Evolutionary conservation across 352 stramenopile species (phyloP), one percentile per base, ranked within the genome.

Genomic region (Pythium aristosporum): DNA sequence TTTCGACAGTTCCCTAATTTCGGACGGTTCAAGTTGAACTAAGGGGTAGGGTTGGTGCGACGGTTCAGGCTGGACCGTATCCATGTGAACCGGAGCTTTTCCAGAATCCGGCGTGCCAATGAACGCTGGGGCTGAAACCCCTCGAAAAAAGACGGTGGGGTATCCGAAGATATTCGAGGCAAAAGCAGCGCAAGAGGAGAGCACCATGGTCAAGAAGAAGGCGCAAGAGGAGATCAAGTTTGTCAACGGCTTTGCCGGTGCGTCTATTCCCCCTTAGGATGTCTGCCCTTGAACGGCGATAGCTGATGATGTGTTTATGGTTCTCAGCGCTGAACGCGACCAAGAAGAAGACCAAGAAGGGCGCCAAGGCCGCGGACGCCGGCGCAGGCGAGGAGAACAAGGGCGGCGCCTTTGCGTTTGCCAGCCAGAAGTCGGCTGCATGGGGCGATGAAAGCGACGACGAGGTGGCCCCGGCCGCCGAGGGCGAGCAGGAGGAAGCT

Each of bases 381-480:
- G 59, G 52, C n/a, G 57, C 67, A 13, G 41, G 53, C 43, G 73
- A 80, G 34, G 66, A 70, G 30, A 80, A 77, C 57, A 81, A 79
- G 54, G 76, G 73, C 15, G 39, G 39, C 44, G 83, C 88, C 50
- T 84, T 85, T 23, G 88, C 83, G 28, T 94, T 94, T 46, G 79
- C 91, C 47, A 81, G 71, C 68, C 79, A 88, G 46, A 74, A 79
- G 67, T 87, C 83, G 50, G 77, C 72, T n/a, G 80, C 85, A 21
- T 88, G 75, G 71, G 77, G 75, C 36, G 79, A 91, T 63, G 79
- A 89, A 25, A 88, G 80, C 69, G 85, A 88, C 57, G 85, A 96
- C 54, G 83, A 93, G 39, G 77, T 85, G 48, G 74, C 75, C 18
- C 62, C 47, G 15, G 54, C 55, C 11, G 61, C 61, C 10, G 51